A percentile compares a stretch with the other conserved stretches of the same genome.
These are phyloP conservation scores for Nakazawaea molendinolei DNA, from an alignment of 805 yeast genomes.

Conservation along the genomic window DNA sequence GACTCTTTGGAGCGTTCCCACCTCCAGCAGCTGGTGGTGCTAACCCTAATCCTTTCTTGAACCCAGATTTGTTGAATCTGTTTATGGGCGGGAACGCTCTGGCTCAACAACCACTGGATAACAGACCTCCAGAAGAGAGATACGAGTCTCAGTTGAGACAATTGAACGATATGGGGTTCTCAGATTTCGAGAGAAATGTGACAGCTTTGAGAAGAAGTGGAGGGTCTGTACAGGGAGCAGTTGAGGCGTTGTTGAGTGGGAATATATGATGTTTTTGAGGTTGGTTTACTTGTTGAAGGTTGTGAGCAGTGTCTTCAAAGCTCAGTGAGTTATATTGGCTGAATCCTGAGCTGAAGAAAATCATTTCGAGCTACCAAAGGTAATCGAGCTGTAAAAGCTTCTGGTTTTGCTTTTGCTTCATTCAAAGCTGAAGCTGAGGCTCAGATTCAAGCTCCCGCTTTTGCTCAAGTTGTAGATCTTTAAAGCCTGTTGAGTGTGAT, in stretches of 20 bases:
- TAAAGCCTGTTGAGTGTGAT: no score
- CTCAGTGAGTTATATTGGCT: no score
- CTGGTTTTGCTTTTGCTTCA: no score
- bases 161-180: conserved; percentile 79
- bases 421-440: no score
- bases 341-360: no score
- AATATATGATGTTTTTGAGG: no score
- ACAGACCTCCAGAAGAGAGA: conserved; percentile 74
- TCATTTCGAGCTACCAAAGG: no score
- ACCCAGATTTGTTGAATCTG: conserved; percentile 40
- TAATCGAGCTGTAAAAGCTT: no score
- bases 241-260: conserved; percentile 75
- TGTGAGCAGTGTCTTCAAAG: no score
- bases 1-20: conserved; percentile 17
- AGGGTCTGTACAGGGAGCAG: conserved; percentile 95
- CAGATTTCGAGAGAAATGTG: conserved; percentile 87
- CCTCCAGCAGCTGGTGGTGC: conserved; percentile 18
- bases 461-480: no score
- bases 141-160: conserved; percentile 68
- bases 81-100: conserved; percentile 43
- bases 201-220: conserved; percentile 92
- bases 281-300: no score
- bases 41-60: conserved; percentile 33
- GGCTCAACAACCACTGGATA: conserved; percentile 67
- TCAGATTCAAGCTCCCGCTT: no score